phyloP scores from a whole-genome alignment of 805 yeast species.

The Ascoidea asiatica region DNA sequence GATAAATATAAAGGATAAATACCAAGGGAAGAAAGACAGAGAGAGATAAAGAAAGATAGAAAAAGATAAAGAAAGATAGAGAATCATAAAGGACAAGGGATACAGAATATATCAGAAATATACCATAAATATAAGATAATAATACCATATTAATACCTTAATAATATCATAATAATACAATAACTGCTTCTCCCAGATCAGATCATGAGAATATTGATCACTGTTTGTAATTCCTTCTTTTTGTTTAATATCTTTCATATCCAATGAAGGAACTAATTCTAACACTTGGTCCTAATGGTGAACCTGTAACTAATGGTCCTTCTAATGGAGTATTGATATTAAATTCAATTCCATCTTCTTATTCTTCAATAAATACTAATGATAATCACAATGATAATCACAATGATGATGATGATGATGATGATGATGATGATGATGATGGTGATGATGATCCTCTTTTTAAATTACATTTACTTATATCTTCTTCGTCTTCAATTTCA shows the following conservation, averaged over 20 bases:
- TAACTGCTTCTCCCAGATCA: too few species aligned
- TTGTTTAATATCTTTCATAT: background rate
- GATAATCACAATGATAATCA: slow-evolving; percentile 6
- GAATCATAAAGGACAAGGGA: too few species aligned
- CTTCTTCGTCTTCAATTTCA: slow-evolving; percentile 64
- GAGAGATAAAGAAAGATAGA: too few species aligned
- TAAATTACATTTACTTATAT: slow-evolving; percentile 45
- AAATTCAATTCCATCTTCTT: background rate
- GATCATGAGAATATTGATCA: too few species aligned
- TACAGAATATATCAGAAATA: too few species aligned
- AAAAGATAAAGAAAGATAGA: too few species aligned
- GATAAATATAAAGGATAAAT: too few species aligned
- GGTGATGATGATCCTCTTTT: slow-evolving; percentile 38
- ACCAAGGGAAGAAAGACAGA: too few species aligned
- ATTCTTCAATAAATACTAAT: slow-evolving; percentile 6
- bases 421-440: slow-evolving; percentile 28
- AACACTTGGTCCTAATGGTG: background rate
- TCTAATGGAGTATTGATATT: background rate
- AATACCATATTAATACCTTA: too few species aligned
- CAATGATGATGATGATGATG: slow-evolving; percentile 22
- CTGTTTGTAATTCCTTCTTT: too few species aligned
- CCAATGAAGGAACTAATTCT: background rate
- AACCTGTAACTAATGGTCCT: background rate
- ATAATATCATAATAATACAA: too few species aligned
- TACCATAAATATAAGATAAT: too few species aligned